Conservation (phyloP, 2,329 filamentous ascomycete species). For the Colletotrichum tabaci region DNA sequence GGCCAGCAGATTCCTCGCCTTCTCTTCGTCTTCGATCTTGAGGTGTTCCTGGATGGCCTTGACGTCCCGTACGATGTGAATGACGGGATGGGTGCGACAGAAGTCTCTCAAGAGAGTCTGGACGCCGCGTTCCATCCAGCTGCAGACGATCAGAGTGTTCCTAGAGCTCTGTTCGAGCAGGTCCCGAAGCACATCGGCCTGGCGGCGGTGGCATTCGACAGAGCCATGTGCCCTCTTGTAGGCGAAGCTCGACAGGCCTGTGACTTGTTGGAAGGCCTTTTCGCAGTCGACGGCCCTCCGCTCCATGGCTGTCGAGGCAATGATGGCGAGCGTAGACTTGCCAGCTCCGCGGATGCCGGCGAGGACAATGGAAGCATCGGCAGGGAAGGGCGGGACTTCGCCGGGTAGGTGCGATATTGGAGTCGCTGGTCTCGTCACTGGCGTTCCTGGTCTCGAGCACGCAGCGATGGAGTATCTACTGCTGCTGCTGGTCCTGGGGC, state of each 20-base stretch:
- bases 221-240: slow-evolving; percentile 76
- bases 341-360: slow-evolving; percentile 82
- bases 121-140: slow-evolving; percentile 76
- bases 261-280: slow-evolving; percentile 75
- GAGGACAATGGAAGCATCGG: slow-evolving; percentile 79
- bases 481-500: slow-evolving; percentile 38
- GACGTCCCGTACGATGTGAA: slow-evolving; percentile 78
- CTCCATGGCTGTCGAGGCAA: slow-evolving; percentile 79
- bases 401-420: slow-evolving; percentile 32
- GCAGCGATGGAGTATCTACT: slow-evolving; percentile 34
- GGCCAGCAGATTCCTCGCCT: slow-evolving; percentile 71
- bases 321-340: slow-evolving; percentile 82
- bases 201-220: slow-evolving; percentile 73
- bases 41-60: slow-evolving; percentile 76
- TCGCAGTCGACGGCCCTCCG: slow-evolving; percentile 80
- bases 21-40: slow-evolving; percentile 67
- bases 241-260: slow-evolving; percentile 72
- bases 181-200: slow-evolving; percentile 73
- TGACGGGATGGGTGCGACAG: slow-evolving; percentile 76
- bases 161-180: slow-evolving; percentile 72
- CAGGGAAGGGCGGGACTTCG: slow-evolving; percentile 40
- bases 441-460: slow-evolving; percentile 34
- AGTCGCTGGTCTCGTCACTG: slow-evolving; percentile 32
- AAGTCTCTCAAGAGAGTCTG: slow-evolving; percentile 74
- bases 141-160: slow-evolving; percentile 79